Evolutionary conservation across 2,329 filamentous ascomycete species (phyloP).

Genomic region (Myriosclerotinia scirpicola): DNA sequence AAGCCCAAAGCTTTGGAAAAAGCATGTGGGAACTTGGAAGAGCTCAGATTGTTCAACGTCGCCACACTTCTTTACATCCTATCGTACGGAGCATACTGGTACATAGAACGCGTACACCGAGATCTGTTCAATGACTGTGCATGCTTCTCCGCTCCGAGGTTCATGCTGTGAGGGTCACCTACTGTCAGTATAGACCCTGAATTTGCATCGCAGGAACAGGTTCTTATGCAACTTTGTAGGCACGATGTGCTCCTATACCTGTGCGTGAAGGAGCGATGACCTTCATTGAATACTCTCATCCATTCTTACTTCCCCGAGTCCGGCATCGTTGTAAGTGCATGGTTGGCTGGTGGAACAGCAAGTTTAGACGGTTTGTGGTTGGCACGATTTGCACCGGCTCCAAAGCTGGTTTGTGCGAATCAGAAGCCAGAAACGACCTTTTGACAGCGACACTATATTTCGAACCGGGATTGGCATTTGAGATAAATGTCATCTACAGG

Average conservation of each 20-base stretch:
- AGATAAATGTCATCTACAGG: slow-evolving; percentile 34
- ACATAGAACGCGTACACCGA: slow-evolving; percentile 22
- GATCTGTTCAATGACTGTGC: slow-evolving; percentile 8
- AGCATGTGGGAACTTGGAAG: slow-evolving; percentile 2
- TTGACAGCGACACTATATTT: slow-evolving; percentile 24
- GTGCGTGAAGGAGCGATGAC: neutral
- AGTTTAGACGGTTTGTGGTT: slow-evolving; percentile 22
- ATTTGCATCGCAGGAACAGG: slow-evolving; percentile 20
- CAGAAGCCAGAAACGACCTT: slow-evolving; percentile 16
- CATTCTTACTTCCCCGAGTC: neutral
- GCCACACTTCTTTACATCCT: slow-evolving; percentile 21
- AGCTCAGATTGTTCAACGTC: slow-evolving; percentile 2
- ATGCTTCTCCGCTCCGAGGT: slow-evolving; percentile 20
- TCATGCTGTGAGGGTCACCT: slow-evolving; percentile 16
- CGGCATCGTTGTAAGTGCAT: slow-evolving; percentile 13
- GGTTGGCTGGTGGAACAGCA: slow-evolving; percentile 15
- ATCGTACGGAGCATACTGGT: neutral
- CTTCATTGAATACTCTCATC: slow-evolving; percentile 7
- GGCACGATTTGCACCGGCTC: slow-evolving; percentile 16
- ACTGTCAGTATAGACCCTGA: slow-evolving; percentile 18
- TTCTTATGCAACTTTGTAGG: slow-evolving; percentile 1
- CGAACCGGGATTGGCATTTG: slow-evolving; percentile 31
- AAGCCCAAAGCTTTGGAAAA: slow-evolving; percentile 9
- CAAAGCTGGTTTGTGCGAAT: slow-evolving; percentile 19
- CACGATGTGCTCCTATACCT: slow-evolving; percentile 13